Evolutionary conservation across 331 rosid genomes (phyloP).

Genomic region (Erythrophleum ivorense): DNA sequence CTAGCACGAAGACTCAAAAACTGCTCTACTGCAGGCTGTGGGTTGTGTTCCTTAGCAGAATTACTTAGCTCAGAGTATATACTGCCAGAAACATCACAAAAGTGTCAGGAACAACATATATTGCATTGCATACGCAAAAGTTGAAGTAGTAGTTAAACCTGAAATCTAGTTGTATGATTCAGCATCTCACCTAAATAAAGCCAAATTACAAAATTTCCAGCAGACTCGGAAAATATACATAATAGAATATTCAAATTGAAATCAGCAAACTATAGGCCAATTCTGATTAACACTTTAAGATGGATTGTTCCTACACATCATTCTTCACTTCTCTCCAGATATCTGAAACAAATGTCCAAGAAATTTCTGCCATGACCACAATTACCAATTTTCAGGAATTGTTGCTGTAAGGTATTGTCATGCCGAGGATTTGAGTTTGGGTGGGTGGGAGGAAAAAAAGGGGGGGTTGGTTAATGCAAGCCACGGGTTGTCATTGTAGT

Average conservation of each 20-base stretch:
- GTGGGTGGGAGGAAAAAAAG: neutral
- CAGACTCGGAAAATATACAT: slow-evolving; percentile 7
- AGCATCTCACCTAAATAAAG: slow-evolving; percentile 15
- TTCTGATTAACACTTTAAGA: slow-evolving; percentile 14
- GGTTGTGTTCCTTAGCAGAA: slow-evolving; percentile 79
- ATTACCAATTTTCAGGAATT: slow-evolving; percentile 7
- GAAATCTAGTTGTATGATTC: slow-evolving; percentile 23
- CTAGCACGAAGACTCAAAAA: slow-evolving; percentile 71
- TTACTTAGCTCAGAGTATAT: slow-evolving; percentile 69
- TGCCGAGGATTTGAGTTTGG: neutral
- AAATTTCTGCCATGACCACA: slow-evolving; percentile 23
- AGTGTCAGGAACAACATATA: slow-evolving; percentile 35
- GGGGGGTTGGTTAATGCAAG: neutral
- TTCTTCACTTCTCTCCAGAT: slow-evolving; percentile 19
- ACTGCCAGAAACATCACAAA: slow-evolving; percentile 51
- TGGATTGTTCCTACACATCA: slow-evolving; percentile 21
- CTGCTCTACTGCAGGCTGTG: slow-evolving; percentile 83
- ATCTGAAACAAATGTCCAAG: slow-evolving; percentile 17
- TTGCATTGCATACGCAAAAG: slow-evolving; percentile 24
- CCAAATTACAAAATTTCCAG: slow-evolving; percentile 15
- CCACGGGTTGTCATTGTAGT: neutral
- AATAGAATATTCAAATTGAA: slow-evolving; percentile 17
- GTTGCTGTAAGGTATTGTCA: neutral
- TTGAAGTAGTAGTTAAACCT: neutral
- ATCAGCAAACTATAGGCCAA: slow-evolving; percentile 5